Evolutionary conservation across 352 stramenopile species (phyloP).

Genomic region (Globisporangium mamillatum): DNA sequence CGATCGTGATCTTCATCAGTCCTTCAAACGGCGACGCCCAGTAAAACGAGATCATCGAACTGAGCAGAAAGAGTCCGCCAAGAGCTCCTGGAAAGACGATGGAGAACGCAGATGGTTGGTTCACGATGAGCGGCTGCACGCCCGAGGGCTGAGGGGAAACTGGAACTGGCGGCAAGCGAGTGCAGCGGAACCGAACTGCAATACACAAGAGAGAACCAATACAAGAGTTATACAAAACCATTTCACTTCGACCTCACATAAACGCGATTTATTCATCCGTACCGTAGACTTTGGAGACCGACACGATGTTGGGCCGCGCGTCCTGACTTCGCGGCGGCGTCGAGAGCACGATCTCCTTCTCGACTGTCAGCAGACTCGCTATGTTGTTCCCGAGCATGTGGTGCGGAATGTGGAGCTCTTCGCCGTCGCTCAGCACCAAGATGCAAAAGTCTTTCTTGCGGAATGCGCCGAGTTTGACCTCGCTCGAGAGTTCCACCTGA

Average conservation of each 20-base stretch:
- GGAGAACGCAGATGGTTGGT: slow-evolving; percentile 51
- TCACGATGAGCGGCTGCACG: slow-evolving; percentile 35
- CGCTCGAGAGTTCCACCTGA: slow-evolving; percentile 49
- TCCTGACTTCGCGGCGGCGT: slow-evolving; percentile 48
- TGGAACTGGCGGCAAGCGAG: slow-evolving; percentile 29
- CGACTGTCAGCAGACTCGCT: slow-evolving; percentile 30
- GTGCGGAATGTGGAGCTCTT: slow-evolving; percentile 62
- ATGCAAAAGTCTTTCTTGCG: slow-evolving; percentile 60
- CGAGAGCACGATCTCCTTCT: slow-evolving; percentile 56
- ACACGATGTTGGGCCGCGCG: slow-evolving; percentile 52
- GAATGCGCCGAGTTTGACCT: slow-evolving; percentile 53
- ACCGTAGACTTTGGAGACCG: slow-evolving; percentile 43
- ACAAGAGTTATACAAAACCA: neutral
- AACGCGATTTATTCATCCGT: neutral
- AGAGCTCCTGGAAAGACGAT: slow-evolving; percentile 66
- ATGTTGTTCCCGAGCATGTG: slow-evolving; percentile 46
- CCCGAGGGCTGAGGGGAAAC: slow-evolving; percentile 41
- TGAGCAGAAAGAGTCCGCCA: slow-evolving; percentile 71
- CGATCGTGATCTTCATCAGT: slow-evolving; percentile 85
- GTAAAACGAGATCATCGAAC: slow-evolving; percentile 71
- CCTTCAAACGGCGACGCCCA: slow-evolving; percentile 70
- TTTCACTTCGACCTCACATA: neutral
- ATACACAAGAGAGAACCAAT: neutral
- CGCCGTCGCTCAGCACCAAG: slow-evolving; percentile 66
- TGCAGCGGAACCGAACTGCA: slow-evolving; percentile 47